phyloP scores from a whole-genome alignment of 176 grass and related monocot genomes.

The Avena sativa region DNA sequence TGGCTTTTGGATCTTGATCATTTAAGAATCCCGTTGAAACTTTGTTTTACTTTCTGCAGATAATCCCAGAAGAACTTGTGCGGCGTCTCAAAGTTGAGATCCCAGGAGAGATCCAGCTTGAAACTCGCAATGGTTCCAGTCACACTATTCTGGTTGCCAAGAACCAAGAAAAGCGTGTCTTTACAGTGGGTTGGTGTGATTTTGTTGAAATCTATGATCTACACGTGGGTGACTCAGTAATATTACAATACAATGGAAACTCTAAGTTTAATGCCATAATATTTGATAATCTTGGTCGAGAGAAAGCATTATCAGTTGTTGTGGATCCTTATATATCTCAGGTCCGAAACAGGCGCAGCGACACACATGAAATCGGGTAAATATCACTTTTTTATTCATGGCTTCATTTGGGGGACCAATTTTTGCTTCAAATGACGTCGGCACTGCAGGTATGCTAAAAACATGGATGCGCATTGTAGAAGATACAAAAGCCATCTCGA shows the following conservation, averaged over 20 bases:
- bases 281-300: conserved; percentile 9
- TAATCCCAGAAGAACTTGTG: not conserved
- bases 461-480: not conserved
- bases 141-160: conserved; percentile 17
- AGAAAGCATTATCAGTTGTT: not conserved
- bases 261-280: not conserved
- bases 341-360: not conserved
- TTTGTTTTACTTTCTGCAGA: conserved; percentile 9
- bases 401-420: not conserved
- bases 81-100: not conserved
- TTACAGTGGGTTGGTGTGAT: not conserved
- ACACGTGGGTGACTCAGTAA: not conserved
- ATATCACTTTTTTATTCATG: not conserved
- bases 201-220: conserved; percentile 6
- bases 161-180: not conserved
- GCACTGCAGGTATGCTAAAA: not conserved
- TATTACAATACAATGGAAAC: not conserved
- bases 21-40: not conserved
- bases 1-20: not conserved
- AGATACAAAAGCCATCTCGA: not conserved
- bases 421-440: not conserved
- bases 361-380: not conserved
- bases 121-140: not conserved
- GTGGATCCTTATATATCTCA: not conserved
- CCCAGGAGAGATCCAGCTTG: conserved; percentile 17